These are phyloP conservation scores for Daldinia sp. DNA, from an alignment of 2,329 filamentous ascomycete genomes.

Conservation along the genomic window DNA sequence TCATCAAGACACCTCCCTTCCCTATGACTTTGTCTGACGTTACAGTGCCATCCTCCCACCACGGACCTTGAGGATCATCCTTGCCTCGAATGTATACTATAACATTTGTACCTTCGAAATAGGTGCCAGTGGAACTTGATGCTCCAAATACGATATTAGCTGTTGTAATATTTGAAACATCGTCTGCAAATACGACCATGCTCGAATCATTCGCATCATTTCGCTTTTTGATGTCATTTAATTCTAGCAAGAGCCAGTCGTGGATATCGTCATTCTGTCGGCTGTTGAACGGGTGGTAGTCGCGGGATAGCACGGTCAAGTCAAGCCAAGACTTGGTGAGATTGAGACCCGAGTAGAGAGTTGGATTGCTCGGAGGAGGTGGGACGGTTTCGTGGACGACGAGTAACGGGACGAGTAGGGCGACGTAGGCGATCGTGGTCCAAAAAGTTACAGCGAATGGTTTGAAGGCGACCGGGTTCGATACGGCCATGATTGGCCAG, in stretches of 20 bases:
- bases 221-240: slow-evolving; percentile 72
- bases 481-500: slow-evolving; percentile 40
- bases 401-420: slow-evolving; percentile 75
- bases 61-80: slow-evolving; percentile 75
- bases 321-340: slow-evolving; percentile 88
- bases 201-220: slow-evolving; percentile 60
- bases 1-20: slow-evolving; percentile 85
- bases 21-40: slow-evolving; percentile 59
- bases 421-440: slow-evolving; percentile 78
- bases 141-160: slow-evolving; percentile 47
- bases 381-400: slow-evolving; percentile 81
- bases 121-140: slow-evolving; percentile 61
- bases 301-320: slow-evolving; percentile 75
- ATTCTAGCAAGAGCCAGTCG: slow-evolving; percentile 75
- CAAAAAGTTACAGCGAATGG: slow-evolving; percentile 84
- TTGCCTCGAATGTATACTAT: slow-evolving; percentile 89
- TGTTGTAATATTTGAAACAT: slow-evolving; percentile 79
- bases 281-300: slow-evolving; percentile 90
- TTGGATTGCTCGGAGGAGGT: slow-evolving; percentile 63
- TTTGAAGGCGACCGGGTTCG: slow-evolving; percentile 76
- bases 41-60: slow-evolving; percentile 67
- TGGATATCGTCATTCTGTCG: slow-evolving; percentile 82
- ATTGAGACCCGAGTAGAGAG: slow-evolving; percentile 71
- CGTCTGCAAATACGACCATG: slow-evolving; percentile 80
- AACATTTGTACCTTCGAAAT: slow-evolving; percentile 93